These are phyloP conservation scores for Alternaria tenuissima DNA, from an alignment of 2,329 filamentous ascomycete genomes.

Conservation along the genomic window DNA sequence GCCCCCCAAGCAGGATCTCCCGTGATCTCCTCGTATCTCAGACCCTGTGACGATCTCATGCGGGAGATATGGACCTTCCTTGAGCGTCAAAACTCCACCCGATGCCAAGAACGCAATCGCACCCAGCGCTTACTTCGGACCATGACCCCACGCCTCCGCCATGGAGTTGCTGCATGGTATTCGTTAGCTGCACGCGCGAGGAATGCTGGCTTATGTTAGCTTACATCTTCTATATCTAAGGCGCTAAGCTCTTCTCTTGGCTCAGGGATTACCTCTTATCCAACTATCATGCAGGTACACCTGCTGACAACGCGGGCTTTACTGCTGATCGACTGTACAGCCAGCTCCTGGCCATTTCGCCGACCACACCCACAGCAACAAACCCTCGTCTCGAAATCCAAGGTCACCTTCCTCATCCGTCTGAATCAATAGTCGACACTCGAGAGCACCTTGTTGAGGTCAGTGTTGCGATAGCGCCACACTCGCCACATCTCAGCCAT, in stretches of 20 bases:
- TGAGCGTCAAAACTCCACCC: conserved; percentile 12
- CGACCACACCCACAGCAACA: neutral
- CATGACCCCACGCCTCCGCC: conserved; percentile 6
- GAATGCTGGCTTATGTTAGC: conserved; percentile 2
- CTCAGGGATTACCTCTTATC: neutral
- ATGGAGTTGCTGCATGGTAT: conserved; percentile 6
- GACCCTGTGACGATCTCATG: conserved; percentile 16
- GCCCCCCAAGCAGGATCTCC: conserved; percentile 8
- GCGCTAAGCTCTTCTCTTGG: neutral
- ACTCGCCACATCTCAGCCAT: neutral
- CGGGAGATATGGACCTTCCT: conserved; percentile 13
- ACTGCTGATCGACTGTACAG: neutral
- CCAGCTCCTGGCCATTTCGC: neutral
- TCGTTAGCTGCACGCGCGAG: conserved; percentile 6
- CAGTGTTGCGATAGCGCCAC: neutral
- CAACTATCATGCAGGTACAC: conserved; percentile 3
- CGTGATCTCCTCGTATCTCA: conserved; percentile 17
- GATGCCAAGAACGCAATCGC: conserved; percentile 11
- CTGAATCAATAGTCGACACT: neutral
- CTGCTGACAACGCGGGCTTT: neutral
- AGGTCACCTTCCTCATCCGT: conserved; percentile 10
- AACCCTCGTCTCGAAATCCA: too few species aligned
- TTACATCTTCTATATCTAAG: conserved; percentile 2
- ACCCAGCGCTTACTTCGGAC: conserved; percentile 14
- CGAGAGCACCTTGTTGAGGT: neutral